Base-by-base conservation (phyloP, 2,329 filamentous ascomycete species). In the Tolypocladium tropicale region DNA sequence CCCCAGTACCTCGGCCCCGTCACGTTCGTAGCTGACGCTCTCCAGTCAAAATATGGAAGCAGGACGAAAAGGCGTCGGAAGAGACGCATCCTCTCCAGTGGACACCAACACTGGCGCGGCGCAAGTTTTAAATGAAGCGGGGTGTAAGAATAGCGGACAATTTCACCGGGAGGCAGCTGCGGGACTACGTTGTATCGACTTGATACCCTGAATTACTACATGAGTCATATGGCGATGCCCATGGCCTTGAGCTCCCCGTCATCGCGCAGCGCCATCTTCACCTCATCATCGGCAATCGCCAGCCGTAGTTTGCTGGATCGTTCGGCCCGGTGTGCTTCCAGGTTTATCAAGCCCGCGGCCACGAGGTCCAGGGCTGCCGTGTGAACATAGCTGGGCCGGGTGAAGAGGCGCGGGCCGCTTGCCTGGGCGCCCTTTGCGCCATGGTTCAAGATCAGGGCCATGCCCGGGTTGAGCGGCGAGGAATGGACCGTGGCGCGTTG, bases 41-140 rank as follows among this genome's bases (percentile, higher is more conserved):
- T 54, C 9, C 48, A 85, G 80, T 96, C 71, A 97, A 99, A 81
- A 84, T 99, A 57, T 99, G 94, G 94, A 95, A 92, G 72, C 88
- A 87, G 63, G 94, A 99, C 69, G 90, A 95, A 51, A 83, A 87
- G 54, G 94, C 94, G 21, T 96, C 93, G 0, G 88, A 88, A 39
- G 90, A 97, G 70, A 89, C 88, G 2, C 91, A 97, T 72, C 94
- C 94, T 2, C 72, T 99, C 48, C 86, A 95, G 49, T 99, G 94
- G 94, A 90, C 89, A 66, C 92, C 92, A 25, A 89, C 83, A 1
- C 71, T 95, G 55, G 85, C 85, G 18, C 79, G 88, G 66, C 83
- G 88, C 69, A 94, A 92, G 71, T 94, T 81, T 68, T 90, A 78
- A 12, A 53, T 34, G 53, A 37, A 16, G 3, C 18, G 23, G 6